These are phyloP conservation scores for Monosporascus sp. DNA, from an alignment of 2,329 filamentous ascomycete genomes.

Conservation along the genomic window DNA sequence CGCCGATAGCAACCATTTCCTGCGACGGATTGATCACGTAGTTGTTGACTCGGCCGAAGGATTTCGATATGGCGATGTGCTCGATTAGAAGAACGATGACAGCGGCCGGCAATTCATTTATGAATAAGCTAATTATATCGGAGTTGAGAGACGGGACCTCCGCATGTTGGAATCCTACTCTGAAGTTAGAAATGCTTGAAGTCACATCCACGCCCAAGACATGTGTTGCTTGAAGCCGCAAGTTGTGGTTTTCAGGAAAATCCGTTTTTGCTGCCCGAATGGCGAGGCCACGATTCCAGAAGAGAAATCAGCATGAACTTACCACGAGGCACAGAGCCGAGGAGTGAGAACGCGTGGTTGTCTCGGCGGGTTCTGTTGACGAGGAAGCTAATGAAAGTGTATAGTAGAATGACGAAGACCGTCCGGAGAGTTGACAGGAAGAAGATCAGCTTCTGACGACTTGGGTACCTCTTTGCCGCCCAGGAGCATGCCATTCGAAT, in stretches of 20 bases:
- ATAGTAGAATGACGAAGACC: conserved; percentile 85
- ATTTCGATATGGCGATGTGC: conserved; percentile 96
- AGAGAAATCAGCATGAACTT: conserved; percentile 14
- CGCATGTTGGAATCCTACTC: conserved; percentile 70
- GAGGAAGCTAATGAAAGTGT: conserved; percentile 85
- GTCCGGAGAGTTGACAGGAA: conserved; percentile 89
- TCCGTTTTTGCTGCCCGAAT: too few species aligned
- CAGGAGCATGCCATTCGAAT: conserved; percentile 63
- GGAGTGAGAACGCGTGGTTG: conserved; percentile 65
- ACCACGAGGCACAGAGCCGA: conserved; percentile 74
- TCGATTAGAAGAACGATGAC: conserved; percentile 95
- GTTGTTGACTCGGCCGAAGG: conserved; percentile 92
- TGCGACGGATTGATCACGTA: conserved; percentile 95
- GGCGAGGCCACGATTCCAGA: too few species aligned
- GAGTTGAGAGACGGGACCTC: conserved; percentile 64
- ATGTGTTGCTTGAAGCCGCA: too few species aligned
- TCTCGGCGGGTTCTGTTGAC: conserved; percentile 65
- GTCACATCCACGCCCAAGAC: conserved; percentile 2
- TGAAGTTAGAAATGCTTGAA: conserved; percentile 12
- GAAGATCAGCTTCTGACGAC: conserved; percentile 71
- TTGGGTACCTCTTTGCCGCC: conserved; percentile 63
- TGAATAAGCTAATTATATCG: conserved; percentile 63
- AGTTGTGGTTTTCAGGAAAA: too few species aligned
- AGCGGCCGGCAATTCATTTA: conserved; percentile 70
- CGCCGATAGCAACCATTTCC: conserved; percentile 89